phyloP scores from a whole-genome alignment of 257 asterid species.

The Galeopsis tetrahit region DNA sequence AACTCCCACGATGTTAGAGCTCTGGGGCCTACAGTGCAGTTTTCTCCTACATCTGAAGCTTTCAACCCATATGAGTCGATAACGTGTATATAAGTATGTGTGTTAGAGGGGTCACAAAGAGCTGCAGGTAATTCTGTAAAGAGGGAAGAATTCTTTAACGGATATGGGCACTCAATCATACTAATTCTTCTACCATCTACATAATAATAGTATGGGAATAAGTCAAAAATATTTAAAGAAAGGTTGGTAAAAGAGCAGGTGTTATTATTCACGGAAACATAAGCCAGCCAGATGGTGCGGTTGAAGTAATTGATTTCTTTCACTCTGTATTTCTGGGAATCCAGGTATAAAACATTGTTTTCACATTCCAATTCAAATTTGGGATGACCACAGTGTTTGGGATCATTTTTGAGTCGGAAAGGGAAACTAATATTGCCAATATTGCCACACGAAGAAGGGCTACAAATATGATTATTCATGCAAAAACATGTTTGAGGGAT shows the following conservation, averaged over 20 bases:
- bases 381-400: constrained; percentile 48
- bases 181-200: no score
- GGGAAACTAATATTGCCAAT: constrained; percentile 32
- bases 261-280: background rate
- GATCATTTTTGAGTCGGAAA: constrained; percentile 48
- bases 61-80: background rate
- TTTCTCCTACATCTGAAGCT: background rate
- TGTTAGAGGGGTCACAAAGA: background rate
- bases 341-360: constrained; percentile 30
- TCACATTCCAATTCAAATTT: constrained; percentile 37
- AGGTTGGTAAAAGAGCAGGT: background rate
- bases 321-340: constrained; percentile 32
- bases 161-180: background rate
- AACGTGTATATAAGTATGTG: background rate
- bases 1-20: constrained; percentile 17
- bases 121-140: background rate
- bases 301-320: constrained; percentile 35
- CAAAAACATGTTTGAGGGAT: background rate
- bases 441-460: constrained; percentile 45
- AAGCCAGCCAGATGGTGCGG: constrained; percentile 37
- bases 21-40: background rate
- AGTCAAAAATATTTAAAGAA: background rate
- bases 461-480: background rate
- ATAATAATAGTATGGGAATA: no score
- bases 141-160: constrained; percentile 6